These are phyloP conservation scores for Sarcocystis neurona DNA, from an alignment of 169 alveolate genomes.

Conservation along the genomic window DNA sequence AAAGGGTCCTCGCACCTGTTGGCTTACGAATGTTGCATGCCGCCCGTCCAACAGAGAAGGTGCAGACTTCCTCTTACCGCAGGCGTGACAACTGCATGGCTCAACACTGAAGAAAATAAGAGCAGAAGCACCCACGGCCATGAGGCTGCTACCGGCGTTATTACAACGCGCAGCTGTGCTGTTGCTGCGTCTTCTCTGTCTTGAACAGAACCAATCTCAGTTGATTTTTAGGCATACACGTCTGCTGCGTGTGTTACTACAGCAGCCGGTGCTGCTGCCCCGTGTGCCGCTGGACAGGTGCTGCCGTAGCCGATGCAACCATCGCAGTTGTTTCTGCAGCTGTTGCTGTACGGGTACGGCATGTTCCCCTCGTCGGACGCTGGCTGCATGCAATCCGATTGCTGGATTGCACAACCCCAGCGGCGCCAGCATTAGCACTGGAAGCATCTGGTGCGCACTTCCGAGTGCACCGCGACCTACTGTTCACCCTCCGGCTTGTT, in stretches of 20 bases:
- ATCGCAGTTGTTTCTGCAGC: not conserved
- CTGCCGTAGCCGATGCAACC: not conserved
- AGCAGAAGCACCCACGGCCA: no score
- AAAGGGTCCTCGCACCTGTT: no score
- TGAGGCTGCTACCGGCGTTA: no score
- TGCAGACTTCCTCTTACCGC: no score
- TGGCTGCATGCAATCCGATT: not conserved
- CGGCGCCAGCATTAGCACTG: not conserved
- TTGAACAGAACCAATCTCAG: no score
- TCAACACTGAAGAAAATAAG: no score
- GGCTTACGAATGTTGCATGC: no score
- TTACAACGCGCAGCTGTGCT: no score
- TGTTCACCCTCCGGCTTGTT: not conserved
- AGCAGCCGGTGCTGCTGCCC: slow-evolving; percentile 1
- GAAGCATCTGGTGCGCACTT: not conserved
- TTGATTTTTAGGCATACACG: no score
- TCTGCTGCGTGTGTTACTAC: not conserved
- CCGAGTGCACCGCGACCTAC: not conserved
- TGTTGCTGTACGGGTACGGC: not conserved
- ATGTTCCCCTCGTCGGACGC: not conserved
- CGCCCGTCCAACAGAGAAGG: no score
- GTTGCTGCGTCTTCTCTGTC: no score
- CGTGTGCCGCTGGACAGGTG: not conserved
- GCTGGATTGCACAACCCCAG: not conserved
- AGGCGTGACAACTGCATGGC: no score